Conservation (phyloP, 2,329 filamentous ascomycete genomes). For the Chaetomium sp. region DNA sequence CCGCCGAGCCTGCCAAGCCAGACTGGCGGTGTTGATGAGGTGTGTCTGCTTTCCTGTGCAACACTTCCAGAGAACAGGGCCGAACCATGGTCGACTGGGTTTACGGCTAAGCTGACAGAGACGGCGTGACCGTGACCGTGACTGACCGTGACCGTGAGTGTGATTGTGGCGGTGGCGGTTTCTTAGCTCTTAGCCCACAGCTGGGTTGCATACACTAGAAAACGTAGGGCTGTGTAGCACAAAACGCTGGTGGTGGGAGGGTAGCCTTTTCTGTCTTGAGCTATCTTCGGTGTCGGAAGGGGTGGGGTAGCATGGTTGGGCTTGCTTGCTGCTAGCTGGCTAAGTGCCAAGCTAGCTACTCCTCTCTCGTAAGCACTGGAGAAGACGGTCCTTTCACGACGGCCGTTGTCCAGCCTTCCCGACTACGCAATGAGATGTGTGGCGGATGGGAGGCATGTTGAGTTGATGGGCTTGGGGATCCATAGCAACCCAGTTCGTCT, state of each 20-base stretch:
- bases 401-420: not conserved
- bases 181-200: not conserved
- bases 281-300: not conserved
- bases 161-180: not conserved
- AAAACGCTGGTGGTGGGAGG: not conserved
- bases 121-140: not conserved
- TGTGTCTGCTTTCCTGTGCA: not conserved
- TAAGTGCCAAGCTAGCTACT: not conserved
- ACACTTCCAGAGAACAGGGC: conserved; percentile 2
- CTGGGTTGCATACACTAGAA: not conserved
- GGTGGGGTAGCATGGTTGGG: not conserved
- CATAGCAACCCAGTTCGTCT: not conserved
- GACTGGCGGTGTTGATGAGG: not conserved
- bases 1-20: conserved; percentile 14
- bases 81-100: not conserved
- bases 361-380: not conserved
- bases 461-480: no score
- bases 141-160: no score
- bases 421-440: not conserved
- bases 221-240: not conserved
- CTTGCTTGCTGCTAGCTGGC: not conserved
- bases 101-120: not conserved
- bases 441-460: no score
- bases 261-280: not conserved
- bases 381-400: not conserved